Conservation (phyloP, 108 stramenopile species). For the Pinguiococcus pyrenoidosus region DNA sequence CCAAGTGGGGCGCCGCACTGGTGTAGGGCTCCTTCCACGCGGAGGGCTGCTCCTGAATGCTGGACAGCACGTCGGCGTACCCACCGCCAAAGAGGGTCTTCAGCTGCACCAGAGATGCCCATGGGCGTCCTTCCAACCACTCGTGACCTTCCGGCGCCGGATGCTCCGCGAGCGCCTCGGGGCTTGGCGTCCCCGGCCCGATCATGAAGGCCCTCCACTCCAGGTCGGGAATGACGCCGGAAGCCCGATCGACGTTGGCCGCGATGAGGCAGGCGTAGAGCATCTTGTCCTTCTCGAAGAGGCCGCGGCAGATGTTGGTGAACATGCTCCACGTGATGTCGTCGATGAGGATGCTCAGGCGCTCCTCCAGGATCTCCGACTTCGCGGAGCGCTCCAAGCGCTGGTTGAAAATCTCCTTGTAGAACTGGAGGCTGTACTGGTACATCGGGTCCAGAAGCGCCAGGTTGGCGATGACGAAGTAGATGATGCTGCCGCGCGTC, state of each 20-base stretch:
- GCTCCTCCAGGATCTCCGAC: constrained; percentile 15
- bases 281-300: constrained; percentile 32
- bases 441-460: constrained; percentile 46
- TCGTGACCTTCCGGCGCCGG: background rate
- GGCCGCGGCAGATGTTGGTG: constrained; percentile 36
- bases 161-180: background rate
- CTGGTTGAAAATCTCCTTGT: constrained; percentile 32
- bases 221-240: constrained; percentile 7
- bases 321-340: constrained; percentile 39
- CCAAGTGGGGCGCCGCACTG: constrained; percentile 17
- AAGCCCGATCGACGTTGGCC: background rate
- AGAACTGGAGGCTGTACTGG: constrained; percentile 47
- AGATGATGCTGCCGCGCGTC: constrained; percentile 35
- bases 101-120: background rate
- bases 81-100: background rate
- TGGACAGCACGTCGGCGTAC: background rate
- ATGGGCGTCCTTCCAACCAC: background rate
- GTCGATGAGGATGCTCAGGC: constrained; percentile 29
- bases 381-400: constrained; percentile 23
- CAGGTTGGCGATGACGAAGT: constrained; percentile 41
- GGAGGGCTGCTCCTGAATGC: background rate
- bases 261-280: constrained; percentile 22
- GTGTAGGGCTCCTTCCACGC: background rate
- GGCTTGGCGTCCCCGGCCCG: too few relatives aligned
- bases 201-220: constrained; percentile 34